Percentiles rank a stretch among this genome's conserved stretches.
Evolutionary conservation across 306 rosid genomes (phyloP).

Genomic region (Crotalaria pallida): DNA sequence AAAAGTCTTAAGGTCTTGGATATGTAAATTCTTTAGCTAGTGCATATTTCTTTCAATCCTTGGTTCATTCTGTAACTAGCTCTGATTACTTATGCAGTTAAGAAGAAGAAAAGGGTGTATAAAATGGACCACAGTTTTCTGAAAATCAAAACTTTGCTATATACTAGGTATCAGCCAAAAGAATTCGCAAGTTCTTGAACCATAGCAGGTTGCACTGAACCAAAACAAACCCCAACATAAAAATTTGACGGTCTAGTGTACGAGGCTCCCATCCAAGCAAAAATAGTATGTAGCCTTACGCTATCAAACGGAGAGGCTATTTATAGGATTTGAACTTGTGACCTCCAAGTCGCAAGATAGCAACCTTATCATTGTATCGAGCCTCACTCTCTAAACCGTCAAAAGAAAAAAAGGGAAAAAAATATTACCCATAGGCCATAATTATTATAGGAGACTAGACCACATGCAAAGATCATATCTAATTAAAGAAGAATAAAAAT

Average conservation of each 20-base stretch:
- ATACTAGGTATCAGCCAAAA: not conserved
- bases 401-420: not conserved
- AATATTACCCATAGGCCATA: not conserved
- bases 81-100: not conserved
- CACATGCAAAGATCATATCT: conserved; percentile 13
- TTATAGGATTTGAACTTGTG: too few species aligned
- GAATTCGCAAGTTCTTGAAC: conserved; percentile 1
- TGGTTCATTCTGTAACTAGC: not conserved
- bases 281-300: too few species aligned
- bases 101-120: not conserved
- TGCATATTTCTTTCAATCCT: not conserved
- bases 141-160: conserved; percentile 1
- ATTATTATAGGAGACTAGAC: not conserved
- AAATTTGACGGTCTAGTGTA: not conserved
- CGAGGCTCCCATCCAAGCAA: too few species aligned
- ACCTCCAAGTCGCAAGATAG: too few species aligned
- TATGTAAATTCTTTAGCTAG: not conserved
- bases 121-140: not conserved
- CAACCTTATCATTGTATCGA: too few species aligned
- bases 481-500: not conserved
- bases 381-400: not conserved
- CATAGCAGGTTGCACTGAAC: not conserved
- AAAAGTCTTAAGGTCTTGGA: not conserved
- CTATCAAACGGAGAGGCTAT: too few species aligned
- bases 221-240: conserved; percentile 1